Conservation (phyloP, 2,329 filamentous ascomycete species). For the Venturia asperata region DNA sequence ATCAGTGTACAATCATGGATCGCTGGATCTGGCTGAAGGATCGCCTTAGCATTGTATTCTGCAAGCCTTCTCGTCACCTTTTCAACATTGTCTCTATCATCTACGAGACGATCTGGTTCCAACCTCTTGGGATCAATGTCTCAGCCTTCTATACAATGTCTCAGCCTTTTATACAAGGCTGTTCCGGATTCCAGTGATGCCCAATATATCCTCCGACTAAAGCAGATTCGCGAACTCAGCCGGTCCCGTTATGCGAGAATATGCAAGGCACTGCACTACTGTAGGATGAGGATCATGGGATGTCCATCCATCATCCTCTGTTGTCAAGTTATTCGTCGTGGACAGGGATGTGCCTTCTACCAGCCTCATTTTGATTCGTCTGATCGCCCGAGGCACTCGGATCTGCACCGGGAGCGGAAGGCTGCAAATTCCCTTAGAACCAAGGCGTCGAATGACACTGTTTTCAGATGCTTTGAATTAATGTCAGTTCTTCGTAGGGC, state of each 20-base stretch:
- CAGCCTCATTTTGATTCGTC: slow-evolving; percentile 13
- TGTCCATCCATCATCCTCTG: neutral
- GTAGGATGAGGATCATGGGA: neutral
- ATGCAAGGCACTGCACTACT: slow-evolving; percentile 2
- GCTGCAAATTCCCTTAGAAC: neutral
- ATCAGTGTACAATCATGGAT: too few relatives aligned
- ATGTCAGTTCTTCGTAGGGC: neutral
- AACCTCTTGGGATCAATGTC: neutral
- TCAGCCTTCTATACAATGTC: slow-evolving; percentile 3
- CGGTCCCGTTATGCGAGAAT: neutral
- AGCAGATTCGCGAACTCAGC: neutral
- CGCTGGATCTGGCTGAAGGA: too few relatives aligned
- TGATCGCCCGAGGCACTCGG: neutral
- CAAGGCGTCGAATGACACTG: slow-evolving; percentile 12
- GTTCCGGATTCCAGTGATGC: neutral
- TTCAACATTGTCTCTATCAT: neutral
- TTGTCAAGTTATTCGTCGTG: neutral
- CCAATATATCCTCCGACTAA: neutral
- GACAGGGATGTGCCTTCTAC: neutral
- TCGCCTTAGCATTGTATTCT: too few relatives aligned
- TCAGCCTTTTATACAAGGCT: slow-evolving; percentile 8
- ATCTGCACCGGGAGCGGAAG: neutral
- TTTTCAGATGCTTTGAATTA: neutral
- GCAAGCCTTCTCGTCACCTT: neutral
- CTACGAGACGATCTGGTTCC: neutral